Conservation (phyloP, 2,329 filamentous ascomycete genomes). For the Domatiomyces globalis region DNA sequence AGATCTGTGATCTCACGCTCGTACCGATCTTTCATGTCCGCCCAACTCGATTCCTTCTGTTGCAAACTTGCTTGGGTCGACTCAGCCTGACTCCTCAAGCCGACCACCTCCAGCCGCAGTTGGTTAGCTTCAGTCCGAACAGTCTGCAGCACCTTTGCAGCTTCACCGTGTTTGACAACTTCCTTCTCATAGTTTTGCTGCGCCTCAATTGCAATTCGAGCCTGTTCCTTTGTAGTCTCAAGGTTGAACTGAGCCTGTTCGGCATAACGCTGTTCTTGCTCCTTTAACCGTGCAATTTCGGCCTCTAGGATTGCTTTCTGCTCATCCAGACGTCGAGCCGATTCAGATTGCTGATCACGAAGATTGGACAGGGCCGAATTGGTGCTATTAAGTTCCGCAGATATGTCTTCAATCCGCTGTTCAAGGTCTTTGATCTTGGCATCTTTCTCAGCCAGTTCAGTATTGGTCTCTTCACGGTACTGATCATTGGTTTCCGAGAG, state of each 20-base stretch:
- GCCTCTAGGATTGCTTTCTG: conserved; percentile 67
- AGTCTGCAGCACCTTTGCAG: conserved; percentile 68
- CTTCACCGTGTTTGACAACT: conserved; percentile 86
- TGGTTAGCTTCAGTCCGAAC: conserved; percentile 69
- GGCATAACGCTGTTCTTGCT: conserved; percentile 65
- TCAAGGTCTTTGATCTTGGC: conserved; percentile 65
- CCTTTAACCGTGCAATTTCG: conserved; percentile 67
- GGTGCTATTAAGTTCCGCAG: conserved; percentile 62
- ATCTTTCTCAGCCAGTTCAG: conserved; percentile 61
- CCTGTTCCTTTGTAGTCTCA: conserved; percentile 82
- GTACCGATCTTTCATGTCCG: conserved; percentile 62
- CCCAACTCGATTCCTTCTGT: conserved; percentile 78
- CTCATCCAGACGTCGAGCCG: conserved; percentile 56
- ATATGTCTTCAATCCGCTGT: conserved; percentile 70
- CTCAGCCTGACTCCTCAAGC: conserved; percentile 67
- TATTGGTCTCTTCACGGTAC: conserved; percentile 75
- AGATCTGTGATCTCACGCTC: conserved; percentile 74
- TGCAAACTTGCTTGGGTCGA: conserved; percentile 64
- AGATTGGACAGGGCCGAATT: conserved; percentile 71
- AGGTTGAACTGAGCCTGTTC: conserved; percentile 74
- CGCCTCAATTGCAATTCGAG: conserved; percentile 80
- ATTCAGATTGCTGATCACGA: conserved; percentile 66
- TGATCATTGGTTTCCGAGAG: conserved; percentile 69
- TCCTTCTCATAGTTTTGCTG: conserved; percentile 94
- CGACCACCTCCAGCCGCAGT: conserved; percentile 63